Percentiles rank a stretch among this genome's conserved stretches.
Evolutionary conservation across 306 rosid genomes (phyloP).

Genomic region (Fragaria vesca): DNA sequence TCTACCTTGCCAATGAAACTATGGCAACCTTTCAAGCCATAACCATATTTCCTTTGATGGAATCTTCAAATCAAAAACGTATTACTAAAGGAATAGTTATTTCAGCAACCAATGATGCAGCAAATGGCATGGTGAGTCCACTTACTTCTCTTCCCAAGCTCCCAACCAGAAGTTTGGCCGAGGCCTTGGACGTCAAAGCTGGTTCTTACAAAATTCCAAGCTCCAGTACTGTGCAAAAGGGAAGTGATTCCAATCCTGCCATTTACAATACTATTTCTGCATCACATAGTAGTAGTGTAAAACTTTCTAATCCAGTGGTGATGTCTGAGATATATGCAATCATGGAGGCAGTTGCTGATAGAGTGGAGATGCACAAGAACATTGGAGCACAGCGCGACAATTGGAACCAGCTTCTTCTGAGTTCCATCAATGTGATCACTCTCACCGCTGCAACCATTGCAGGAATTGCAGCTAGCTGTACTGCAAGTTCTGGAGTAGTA

Average conservation of each 20-base stretch:
- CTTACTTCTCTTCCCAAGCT: conserved; percentile 29
- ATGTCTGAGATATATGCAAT: conserved; percentile 48
- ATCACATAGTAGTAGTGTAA: not conserved
- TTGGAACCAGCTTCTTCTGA: conserved; percentile 64
- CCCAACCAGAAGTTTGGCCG: conserved; percentile 32
- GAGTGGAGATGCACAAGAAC: conserved; percentile 76
- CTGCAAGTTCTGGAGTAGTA: not conserved
- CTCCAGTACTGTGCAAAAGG: not conserved
- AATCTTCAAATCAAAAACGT: no score
- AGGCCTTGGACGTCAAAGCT: conserved; percentile 31
- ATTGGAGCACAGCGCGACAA: conserved; percentile 74
- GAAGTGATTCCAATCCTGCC: conserved; percentile 9
- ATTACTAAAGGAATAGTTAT: no score
- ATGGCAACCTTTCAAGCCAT: no score
- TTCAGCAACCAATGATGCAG: no score
- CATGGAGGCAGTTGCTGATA: conserved; percentile 57
- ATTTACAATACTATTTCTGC: not conserved
- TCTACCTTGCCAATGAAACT: no score
- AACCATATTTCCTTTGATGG: no score
- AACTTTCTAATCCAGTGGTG: conserved; percentile 8
- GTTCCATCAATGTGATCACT: conserved; percentile 58
- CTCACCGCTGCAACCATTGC: conserved; percentile 72
- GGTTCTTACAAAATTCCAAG: conserved; percentile 17
- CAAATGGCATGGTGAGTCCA: conserved; percentile 14
- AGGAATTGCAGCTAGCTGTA: conserved; percentile 45